Base-by-base conservation (phyloP, 331 rosid species). In the Malus hybrid region DNA sequence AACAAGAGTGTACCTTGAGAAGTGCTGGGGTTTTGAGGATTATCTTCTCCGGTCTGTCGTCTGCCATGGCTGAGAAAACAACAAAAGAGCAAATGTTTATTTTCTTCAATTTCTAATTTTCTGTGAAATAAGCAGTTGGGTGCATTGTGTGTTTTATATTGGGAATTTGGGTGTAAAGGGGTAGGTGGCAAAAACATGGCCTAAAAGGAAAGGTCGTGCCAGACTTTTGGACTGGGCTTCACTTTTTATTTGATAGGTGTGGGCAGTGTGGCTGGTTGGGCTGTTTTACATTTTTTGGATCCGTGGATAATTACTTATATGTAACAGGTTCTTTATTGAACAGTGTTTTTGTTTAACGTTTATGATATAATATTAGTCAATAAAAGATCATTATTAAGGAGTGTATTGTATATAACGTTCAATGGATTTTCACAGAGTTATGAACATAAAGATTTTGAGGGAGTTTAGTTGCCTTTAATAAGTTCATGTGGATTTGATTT, bases 1-100 rank as follows among this genome's bases (percentile, higher is more conserved):
- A 60, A 15, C 19, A 36, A 27, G 32, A 10, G 3, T 20, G 52
- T 62, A 83, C 89, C 87, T 78, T 18, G 11, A 59, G 70, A 69
- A 86, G 89, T 14, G 78, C 77, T 54, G 83, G 80, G 70, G 34
- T 78, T 76, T 76, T 32, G 46, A 86, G 87, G 61, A 83, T 76
- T 60, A 8, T 67, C 79, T 65, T 86, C 6, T 59, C 64, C 12
- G 2, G 14, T n/a, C 15, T 4, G 50, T 57, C 12, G 63, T 59
- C 64, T 10, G 29, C 64, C 28, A 4, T 59, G 50, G 28, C 4
- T 10, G 64, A 44, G 50, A 11, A 5, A 11, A 44, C 50, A 59
- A 59, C 64, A 61, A 15, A 61, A 13, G 66, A 61, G 19, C 34
- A 44, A 44, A 44, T 44, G 15, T 44, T 44, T 44, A 0, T 44